phyloP scores from a whole-genome alignment of 129 eudicot genomes.

The Pittosporum tobira region DNA sequence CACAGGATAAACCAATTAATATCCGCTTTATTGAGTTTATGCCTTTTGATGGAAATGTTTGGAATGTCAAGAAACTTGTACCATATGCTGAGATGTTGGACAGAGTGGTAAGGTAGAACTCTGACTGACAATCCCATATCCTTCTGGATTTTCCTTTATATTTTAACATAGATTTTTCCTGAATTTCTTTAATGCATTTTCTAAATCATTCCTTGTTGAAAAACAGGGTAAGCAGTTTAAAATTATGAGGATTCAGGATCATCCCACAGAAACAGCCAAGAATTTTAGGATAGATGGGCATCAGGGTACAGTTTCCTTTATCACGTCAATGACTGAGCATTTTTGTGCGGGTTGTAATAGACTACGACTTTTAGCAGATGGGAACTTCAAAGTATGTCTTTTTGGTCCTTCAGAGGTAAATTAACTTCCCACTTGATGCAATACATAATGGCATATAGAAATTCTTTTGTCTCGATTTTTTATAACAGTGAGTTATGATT shows the following conservation, averaged over 20 bases:
- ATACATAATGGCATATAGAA: not conserved
- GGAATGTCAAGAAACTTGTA: conserved; percentile 97
- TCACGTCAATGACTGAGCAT: conserved; percentile 96
- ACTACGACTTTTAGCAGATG: conserved; percentile 89
- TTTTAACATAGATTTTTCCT: too few species aligned
- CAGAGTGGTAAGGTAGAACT: conserved; percentile 88
- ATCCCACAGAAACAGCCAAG: conserved; percentile 91
- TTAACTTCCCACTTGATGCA: not conserved
- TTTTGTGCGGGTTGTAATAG: conserved; percentile 96
- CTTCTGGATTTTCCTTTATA: not conserved
- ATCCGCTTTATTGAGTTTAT: conserved; percentile 91
- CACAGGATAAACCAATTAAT: conserved; percentile 75
- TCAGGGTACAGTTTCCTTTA: conserved; percentile 85
- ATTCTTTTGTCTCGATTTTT: not conserved
- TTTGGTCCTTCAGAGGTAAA: conserved; percentile 96
- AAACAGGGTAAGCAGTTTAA: conserved; percentile 60
- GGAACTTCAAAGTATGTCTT: conserved; percentile 91
- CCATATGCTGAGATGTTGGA: conserved; percentile 89
- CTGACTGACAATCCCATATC: conserved; percentile 17
- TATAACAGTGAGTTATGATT: not conserved
- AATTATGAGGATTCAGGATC: conserved; percentile 61
- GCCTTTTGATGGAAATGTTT: conserved; percentile 98
- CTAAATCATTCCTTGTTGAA: conserved; percentile 18
- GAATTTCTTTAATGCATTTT: not conserved
- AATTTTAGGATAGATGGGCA: conserved; percentile 84